These are phyloP conservation scores for Penicillium decumbens DNA, from an alignment of 2,329 filamentous ascomycete species.

Conservation along the genomic window DNA sequence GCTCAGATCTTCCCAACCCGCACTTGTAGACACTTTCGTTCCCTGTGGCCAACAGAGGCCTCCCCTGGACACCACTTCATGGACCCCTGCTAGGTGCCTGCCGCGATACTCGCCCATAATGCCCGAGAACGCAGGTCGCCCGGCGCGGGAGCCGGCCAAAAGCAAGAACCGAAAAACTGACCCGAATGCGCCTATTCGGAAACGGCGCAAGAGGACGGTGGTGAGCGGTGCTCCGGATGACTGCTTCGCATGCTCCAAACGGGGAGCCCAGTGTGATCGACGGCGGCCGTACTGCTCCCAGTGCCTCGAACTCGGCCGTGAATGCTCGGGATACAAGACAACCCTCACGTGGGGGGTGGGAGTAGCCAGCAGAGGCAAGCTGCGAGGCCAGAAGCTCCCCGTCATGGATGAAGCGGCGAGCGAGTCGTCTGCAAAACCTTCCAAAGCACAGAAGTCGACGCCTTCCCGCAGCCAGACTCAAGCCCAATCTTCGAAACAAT, in stretches of 20 bases:
- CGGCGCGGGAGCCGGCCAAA: slow-evolving; percentile 13
- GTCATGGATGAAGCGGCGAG: slow-evolving; percentile 43
- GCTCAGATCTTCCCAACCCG: slow-evolving; percentile 1
- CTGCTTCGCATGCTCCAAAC: slow-evolving; percentile 88
- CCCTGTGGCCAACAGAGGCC: neutral
- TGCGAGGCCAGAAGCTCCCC: slow-evolving; percentile 77
- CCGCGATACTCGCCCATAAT: slow-evolving; percentile 12
- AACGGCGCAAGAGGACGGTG: slow-evolving; percentile 82
- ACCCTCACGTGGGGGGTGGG: slow-evolving; percentile 95
- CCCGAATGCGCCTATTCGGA: slow-evolving; percentile 36
- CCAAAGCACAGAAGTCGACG: slow-evolving; percentile 8
- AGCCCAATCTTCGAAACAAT: slow-evolving; percentile 1
- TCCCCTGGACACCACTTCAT: slow-evolving; percentile 5
- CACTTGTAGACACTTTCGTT: neutral
- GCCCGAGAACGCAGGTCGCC: slow-evolving; percentile 13
- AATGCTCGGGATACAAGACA: slow-evolving; percentile 94
- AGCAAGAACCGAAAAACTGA: slow-evolving; percentile 26
- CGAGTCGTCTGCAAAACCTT: slow-evolving; percentile 1
- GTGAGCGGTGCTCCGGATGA: slow-evolving; percentile 87
- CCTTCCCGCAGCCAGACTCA: slow-evolving; percentile 8
- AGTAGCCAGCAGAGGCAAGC: slow-evolving; percentile 90
- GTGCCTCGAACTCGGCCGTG: slow-evolving; percentile 84
- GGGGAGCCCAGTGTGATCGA: slow-evolving; percentile 80
- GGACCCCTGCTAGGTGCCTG: slow-evolving; percentile 12
- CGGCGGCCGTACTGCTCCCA: slow-evolving; percentile 91